A percentile compares a stretch with the other conserved stretches of the same genome.
These are phyloP conservation scores for Luvunga scandens DNA, from an alignment of 345 rosid species.

Conservation along the genomic window DNA sequence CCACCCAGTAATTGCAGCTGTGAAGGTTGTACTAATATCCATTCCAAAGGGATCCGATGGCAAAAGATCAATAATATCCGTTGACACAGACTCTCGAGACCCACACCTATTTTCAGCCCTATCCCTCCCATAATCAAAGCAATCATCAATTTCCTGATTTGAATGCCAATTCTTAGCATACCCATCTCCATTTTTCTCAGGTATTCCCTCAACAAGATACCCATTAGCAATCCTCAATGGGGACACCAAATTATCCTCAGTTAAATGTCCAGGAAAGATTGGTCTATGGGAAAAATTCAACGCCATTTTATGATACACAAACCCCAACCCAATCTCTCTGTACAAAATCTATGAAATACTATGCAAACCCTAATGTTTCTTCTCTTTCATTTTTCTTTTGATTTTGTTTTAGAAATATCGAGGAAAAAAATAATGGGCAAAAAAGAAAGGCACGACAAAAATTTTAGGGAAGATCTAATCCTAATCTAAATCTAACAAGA, in stretches of 20 bases:
- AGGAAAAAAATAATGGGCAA: not conserved
- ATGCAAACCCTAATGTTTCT: slow-evolving; percentile 20
- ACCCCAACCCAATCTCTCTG: slow-evolving; percentile 16
- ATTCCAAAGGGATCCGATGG: slow-evolving; percentile 95
- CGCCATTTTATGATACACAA: slow-evolving; percentile 50
- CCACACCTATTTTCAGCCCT: slow-evolving; percentile 36
- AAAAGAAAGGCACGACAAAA: not conserved
- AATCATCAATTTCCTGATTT: slow-evolving; percentile 43
- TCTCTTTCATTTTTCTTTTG: not conserved
- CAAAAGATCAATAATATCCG: slow-evolving; percentile 80
- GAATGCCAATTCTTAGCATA: slow-evolving; percentile 39
- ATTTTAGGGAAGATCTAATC: slow-evolving; percentile 11
- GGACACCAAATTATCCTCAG: slow-evolving; percentile 66
- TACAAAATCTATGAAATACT: slow-evolving; percentile 14
- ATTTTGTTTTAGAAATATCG: not conserved
- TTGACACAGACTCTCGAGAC: slow-evolving; percentile 66
- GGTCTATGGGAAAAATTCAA: slow-evolving; percentile 84
- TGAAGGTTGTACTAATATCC: slow-evolving; percentile 79
- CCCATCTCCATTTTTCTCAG: slow-evolving; percentile 42
- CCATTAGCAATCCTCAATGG: slow-evolving; percentile 72
- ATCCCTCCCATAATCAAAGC: slow-evolving; percentile 64
- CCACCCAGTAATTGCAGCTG: slow-evolving; percentile 82
- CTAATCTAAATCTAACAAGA: slow-evolving; percentile 20
- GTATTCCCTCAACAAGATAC: slow-evolving; percentile 47
- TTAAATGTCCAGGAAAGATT: slow-evolving; percentile 49